These are phyloP conservation scores for Alternaria metachromatica DNA, from an alignment of 2,329 filamentous ascomycete genomes.

Conservation along the genomic window DNA sequence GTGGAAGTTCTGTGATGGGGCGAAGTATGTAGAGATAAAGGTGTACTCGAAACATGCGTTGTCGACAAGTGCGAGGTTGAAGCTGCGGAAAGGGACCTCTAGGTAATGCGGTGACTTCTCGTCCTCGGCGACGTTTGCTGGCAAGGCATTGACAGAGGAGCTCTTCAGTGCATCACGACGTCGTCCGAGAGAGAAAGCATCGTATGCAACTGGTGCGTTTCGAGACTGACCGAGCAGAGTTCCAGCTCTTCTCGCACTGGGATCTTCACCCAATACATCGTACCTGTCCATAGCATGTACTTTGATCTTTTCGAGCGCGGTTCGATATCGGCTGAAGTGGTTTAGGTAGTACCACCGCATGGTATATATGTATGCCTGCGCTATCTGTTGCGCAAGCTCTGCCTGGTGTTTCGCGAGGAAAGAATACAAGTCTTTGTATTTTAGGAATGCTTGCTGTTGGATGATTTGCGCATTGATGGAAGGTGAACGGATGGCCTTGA, in stretches of 20 bases:
- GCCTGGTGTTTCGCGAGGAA: conserved; percentile 86
- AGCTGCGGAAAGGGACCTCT: conserved; percentile 89
- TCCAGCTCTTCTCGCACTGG: conserved; percentile 68
- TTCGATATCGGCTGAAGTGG: conserved; percentile 87
- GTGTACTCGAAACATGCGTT: conserved; percentile 95
- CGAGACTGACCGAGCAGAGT: conserved; percentile 38
- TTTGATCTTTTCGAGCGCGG: conserved; percentile 82
- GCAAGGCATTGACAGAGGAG: conserved; percentile 75
- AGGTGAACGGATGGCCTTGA: conserved; percentile 90
- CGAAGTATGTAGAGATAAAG: conserved; percentile 90
- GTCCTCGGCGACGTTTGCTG: conserved; percentile 90
- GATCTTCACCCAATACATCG: conserved; percentile 82
- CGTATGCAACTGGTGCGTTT: conserved; percentile 68
- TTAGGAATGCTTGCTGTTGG: conserved; percentile 88
- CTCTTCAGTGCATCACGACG: conserved; percentile 82
- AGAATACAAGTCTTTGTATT: conserved; percentile 84
- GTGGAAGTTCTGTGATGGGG: conserved; percentile 75
- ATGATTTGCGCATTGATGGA: conserved; percentile 98
- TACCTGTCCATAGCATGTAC: conserved; percentile 82
- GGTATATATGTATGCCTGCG: conserved; percentile 93
- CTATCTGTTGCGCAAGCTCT: conserved; percentile 86
- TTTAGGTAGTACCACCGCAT: conserved; percentile 98
- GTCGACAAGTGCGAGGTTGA: conserved; percentile 91
- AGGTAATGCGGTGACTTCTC: conserved; percentile 85
- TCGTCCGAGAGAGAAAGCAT: conserved; percentile 87